Evolutionary conservation across 345 rosid species (phyloP).

Genomic region (Murraya koenigii): DNA sequence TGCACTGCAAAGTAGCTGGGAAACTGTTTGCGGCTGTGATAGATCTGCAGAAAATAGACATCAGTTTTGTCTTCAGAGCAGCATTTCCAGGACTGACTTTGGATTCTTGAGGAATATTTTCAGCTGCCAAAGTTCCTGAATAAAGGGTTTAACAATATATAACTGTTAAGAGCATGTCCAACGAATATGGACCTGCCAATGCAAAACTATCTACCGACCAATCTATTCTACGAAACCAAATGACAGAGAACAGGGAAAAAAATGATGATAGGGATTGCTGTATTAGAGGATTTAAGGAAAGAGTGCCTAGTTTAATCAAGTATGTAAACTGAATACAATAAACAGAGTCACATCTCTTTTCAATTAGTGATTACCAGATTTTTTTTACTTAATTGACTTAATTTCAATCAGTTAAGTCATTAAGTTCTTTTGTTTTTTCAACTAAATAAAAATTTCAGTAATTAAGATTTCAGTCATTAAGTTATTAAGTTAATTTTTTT

Average conservation of each 20-base stretch:
- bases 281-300: background rate
- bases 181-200: background rate
- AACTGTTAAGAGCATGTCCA: background rate
- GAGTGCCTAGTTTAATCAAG: background rate
- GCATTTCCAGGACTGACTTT: conserved; percentile 69
- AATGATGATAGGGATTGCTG: background rate
- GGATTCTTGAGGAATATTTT: conserved; percentile 58
- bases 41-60: conserved; percentile 80
- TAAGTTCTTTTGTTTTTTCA: no score
- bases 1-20: conserved; percentile 93
- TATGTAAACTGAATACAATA: background rate
- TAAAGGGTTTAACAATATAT: conserved; percentile 3
- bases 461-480: no score
- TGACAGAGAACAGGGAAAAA: background rate
- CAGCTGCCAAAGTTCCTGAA: conserved; percentile 65
- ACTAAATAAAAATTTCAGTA: no score
- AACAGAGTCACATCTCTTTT: background rate
- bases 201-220: background rate
- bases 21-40: conserved; percentile 86
- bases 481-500: no score
- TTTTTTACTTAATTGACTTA: no score
- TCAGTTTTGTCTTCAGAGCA: conserved; percentile 64
- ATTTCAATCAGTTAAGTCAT: no score
- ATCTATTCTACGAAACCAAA: background rate
- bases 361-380: background rate